Conservation (phyloP, 768 basidiomycete genomes). For the Tubosaeta brunneosetosa region DNA sequence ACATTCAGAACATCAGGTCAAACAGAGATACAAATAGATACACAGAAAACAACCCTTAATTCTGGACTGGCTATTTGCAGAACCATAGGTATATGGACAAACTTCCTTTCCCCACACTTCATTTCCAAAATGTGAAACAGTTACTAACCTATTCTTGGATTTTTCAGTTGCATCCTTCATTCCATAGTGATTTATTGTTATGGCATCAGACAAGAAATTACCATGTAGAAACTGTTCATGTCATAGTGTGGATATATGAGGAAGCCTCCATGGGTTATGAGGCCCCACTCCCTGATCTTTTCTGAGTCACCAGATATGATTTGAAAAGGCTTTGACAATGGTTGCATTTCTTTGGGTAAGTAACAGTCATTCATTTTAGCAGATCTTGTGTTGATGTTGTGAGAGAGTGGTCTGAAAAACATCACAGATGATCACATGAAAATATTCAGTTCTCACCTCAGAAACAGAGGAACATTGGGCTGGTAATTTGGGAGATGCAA, state of each 20-base stretch:
- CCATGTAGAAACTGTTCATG: neutral
- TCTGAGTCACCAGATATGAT: neutral
- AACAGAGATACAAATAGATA: no score
- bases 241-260: constrained; percentile 3
- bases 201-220: no score
- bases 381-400: neutral
- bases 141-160: no score
- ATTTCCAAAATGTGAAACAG: no score
- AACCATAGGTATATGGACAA: no score
- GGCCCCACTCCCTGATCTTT: neutral
- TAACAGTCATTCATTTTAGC: neutral
- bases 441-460: neutral
- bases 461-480: neutral
- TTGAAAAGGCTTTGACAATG: neutral
- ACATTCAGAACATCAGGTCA: no score
- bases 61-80: no score
- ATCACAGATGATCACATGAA: neutral
- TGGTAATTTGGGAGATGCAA: neutral
- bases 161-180: no score
- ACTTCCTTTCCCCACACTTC: no score
- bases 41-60: no score
- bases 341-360: neutral
- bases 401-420: neutral
- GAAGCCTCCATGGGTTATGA: constrained; percentile 1
- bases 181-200: no score